Evolutionary conservation across 225 moss, liverwort and hornwort species (phyloP).

Genomic region (Physcomitrellopsis africana): DNA sequence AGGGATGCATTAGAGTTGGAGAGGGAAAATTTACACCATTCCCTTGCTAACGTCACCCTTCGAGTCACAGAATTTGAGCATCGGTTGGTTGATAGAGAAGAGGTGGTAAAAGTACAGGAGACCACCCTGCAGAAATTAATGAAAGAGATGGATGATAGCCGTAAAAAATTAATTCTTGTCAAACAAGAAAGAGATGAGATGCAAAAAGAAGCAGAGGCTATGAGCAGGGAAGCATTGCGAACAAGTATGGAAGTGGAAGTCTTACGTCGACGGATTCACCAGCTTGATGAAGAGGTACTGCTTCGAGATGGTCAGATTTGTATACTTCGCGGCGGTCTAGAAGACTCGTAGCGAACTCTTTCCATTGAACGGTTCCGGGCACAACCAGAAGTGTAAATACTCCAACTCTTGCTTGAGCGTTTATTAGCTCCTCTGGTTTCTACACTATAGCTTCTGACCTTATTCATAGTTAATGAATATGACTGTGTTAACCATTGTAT

Average conservation of each 20-base stretch:
- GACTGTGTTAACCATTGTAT: slow-evolving; percentile 37
- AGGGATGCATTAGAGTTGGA: slow-evolving; percentile 45
- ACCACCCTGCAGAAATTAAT: slow-evolving; percentile 34
- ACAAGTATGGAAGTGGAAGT: slow-evolving; percentile 65
- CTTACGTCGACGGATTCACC: slow-evolving; percentile 61
- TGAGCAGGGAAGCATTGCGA: slow-evolving; percentile 66
- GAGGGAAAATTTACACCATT: slow-evolving; percentile 46
- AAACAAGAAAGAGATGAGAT: slow-evolving; percentile 60
- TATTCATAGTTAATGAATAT: slow-evolving; percentile 27
- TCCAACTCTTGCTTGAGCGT: slow-evolving; percentile 41
- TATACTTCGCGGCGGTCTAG: slow-evolving; percentile 63
- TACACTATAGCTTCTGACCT: slow-evolving; percentile 24
- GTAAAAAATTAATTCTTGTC: slow-evolving; percentile 39
- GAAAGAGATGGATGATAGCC: slow-evolving; percentile 40
- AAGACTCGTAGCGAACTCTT: slow-evolving; percentile 41
- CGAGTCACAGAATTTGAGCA: slow-evolving; percentile 47
- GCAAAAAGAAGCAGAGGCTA: slow-evolving; percentile 59
- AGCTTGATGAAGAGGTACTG: slow-evolving; percentile 70
- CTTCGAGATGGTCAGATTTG: slow-evolving; percentile 69
- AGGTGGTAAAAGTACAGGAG: slow-evolving; percentile 36
- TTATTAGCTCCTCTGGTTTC: slow-evolving; percentile 36
- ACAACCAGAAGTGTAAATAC: slow-evolving; percentile 45
- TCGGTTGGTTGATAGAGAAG: slow-evolving; percentile 49
- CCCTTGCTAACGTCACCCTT: slow-evolving; percentile 35
- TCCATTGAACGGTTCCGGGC: slow-evolving; percentile 14